Evolutionary conservation across 345 rosid species (phyloP).

Genomic region (Salix dunnii): DNA sequence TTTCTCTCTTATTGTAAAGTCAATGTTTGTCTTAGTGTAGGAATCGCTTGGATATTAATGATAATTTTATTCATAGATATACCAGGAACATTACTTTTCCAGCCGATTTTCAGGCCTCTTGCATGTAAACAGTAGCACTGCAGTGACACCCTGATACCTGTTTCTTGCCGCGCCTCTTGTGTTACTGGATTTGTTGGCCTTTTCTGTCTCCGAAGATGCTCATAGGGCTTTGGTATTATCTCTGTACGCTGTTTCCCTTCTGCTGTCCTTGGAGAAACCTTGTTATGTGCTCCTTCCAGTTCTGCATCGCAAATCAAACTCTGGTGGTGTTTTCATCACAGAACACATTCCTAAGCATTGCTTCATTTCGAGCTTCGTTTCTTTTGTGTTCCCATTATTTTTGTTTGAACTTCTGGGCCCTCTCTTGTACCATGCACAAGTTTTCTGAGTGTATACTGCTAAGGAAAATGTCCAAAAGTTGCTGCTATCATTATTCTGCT

Average conservation of each 20-base stretch:
- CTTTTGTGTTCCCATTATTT: not conserved
- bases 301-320: not conserved
- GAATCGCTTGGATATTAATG: not conserved
- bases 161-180: not conserved
- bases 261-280: not conserved
- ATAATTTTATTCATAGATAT: not conserved
- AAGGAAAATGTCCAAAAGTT: not conserved
- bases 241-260: not conserved
- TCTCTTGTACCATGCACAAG: not conserved
- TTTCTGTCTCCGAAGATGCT: not conserved
- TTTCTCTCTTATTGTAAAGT: not conserved
- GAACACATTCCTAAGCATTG: not conserved
- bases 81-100: not conserved
- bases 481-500: not conserved
- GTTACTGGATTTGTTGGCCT: not conserved
- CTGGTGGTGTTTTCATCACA: not conserved
- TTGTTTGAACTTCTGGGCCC: not conserved
- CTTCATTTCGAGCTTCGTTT: not conserved
- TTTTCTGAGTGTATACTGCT: not conserved
- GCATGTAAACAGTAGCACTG: not conserved
- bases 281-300: not conserved
- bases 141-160: not conserved
- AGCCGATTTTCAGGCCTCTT: not conserved
- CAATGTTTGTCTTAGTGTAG: not conserved
- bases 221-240: not conserved